These are phyloP conservation scores for Raffaelea deltoideospora DNA, from an alignment of 2,329 filamentous ascomycete genomes.

Conservation along the genomic window DNA sequence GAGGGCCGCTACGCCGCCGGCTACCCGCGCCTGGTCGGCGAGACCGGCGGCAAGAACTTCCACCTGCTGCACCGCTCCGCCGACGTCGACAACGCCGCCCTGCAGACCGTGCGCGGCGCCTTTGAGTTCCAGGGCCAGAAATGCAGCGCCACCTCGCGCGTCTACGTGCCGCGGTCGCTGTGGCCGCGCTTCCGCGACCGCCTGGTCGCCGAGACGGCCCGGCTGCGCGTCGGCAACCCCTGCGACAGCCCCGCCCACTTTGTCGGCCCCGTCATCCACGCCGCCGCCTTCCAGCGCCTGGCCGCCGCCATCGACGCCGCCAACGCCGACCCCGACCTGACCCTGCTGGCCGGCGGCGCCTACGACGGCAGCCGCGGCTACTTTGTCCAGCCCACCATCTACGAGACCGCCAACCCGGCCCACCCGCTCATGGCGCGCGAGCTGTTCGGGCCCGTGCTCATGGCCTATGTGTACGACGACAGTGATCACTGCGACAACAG, in stretches of 20 bases:
- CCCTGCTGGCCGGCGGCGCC: slow-evolving; percentile 27
- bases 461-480: slow-evolving; percentile 32
- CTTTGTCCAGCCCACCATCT: slow-evolving; percentile 31
- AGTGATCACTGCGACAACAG: slow-evolving; percentile 22
- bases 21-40: slow-evolving; percentile 43
- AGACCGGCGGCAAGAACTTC: slow-evolving; percentile 39
- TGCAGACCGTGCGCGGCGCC: slow-evolving; percentile 29
- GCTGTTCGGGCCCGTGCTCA: slow-evolving; percentile 32
- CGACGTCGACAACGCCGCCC: slow-evolving; percentile 27
- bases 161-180: slow-evolving; percentile 37
- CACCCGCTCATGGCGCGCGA: slow-evolving; percentile 30
- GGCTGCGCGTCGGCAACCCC: slow-evolving; percentile 17
- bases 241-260: slow-evolving; percentile 22
- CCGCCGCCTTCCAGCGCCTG: slow-evolving; percentile 28
- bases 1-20: slow-evolving; percentile 63
- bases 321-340: slow-evolving; percentile 24
- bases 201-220: slow-evolving; percentile 20
- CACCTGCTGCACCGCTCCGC: slow-evolving; percentile 31
- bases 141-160: slow-evolving; percentile 32
- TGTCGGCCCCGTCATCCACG: slow-evolving; percentile 33
- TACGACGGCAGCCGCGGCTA: slow-evolving; percentile 27
- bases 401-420: slow-evolving; percentile 22
- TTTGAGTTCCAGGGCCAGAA: slow-evolving; percentile 38
- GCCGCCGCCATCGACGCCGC: slow-evolving; percentile 27
- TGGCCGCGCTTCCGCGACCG: slow-evolving; percentile 23